Evolutionary conservation across 2,329 filamentous ascomycete genomes (phyloP).

Genomic region (Aspergillus ochraceoroseus): DNA sequence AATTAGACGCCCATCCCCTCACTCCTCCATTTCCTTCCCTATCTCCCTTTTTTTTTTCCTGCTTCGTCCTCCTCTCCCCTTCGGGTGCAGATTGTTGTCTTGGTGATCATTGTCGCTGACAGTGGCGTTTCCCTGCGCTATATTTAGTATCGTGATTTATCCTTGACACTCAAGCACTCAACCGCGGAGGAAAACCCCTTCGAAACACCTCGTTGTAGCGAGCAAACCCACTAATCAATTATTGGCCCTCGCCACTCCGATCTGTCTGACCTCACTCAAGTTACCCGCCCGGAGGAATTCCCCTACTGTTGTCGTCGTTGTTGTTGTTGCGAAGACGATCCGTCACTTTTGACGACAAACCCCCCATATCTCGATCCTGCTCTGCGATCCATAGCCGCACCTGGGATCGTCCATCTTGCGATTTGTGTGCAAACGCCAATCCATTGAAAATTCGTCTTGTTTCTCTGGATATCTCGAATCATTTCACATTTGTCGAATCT

Average conservation of each 20-base stretch:
- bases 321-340: background rate
- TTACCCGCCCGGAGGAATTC: constrained; percentile 15
- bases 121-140: constrained; percentile 27
- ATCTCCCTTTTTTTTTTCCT: constrained; percentile 4
- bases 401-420: constrained; percentile 8
- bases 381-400: constrained; percentile 16
- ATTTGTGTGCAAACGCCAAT: background rate
- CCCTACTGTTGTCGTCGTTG: constrained; percentile 8
- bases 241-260: constrained; percentile 16
- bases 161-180: constrained; percentile 13
- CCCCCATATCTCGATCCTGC: constrained; percentile 4
- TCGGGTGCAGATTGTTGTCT: constrained; percentile 6
- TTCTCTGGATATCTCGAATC: constrained; percentile 11
- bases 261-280: constrained; percentile 10
- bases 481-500: constrained; percentile 9
- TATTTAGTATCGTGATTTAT: constrained; percentile 33
- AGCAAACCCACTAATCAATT: constrained; percentile 8
- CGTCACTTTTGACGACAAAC: constrained; percentile 2
- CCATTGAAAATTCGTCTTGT: constrained; percentile 6
- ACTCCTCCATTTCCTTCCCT: constrained; percentile 8
- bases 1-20: constrained; percentile 15
- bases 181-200: constrained; percentile 18
- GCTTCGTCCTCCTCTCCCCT: constrained; percentile 5
- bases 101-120: constrained; percentile 25
- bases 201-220: constrained; percentile 17